Base-by-base conservation (phyloP, 2,329 filamentous ascomycete genomes). In the Zymoseptoria pseudotritici region DNA sequence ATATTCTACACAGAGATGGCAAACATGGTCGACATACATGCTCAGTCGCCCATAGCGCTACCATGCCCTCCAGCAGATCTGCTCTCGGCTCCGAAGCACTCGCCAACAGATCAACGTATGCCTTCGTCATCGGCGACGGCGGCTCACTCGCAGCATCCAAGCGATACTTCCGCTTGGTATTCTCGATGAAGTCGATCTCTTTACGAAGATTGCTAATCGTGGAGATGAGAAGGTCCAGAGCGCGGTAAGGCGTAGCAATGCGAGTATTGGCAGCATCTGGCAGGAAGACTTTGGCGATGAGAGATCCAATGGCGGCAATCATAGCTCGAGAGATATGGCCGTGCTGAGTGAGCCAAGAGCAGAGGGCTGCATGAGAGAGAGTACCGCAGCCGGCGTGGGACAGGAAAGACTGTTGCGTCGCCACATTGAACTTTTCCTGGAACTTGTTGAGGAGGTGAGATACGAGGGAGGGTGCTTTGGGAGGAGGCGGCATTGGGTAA, bases 1-100 rank as follows among this genome's bases (percentile, higher is more conserved):
- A n/a, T 6, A 46, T 13, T 13, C 2, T 5, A 17, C 6, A n/a
- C 13, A 17, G 21, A 31, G 8, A 51, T 21, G 2, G 24, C n/a
- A n/a, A 50, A 19, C 7, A 22, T 50, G 42, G 19, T 19, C 17
- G 21, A 70, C 76, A 53, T 73, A 79, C 78, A 64, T 80, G 83
- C 74, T 93, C 89, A 1, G 86, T 90, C n/a, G 84, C 85, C 85
- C 87, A 92, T 22, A 91, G 81, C n/a, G 89, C 80, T 2, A 90
- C 81, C 62, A 90, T 78, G 5, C 86, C 87, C 70, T 91, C 87
- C 2, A 91, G 74, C 68, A 89, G 70, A 1, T 74, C 79, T 2
- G 77, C 76, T 7, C 76, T 78, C 0, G 79, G 74, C 55, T 79
- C 78, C 11, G 82, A 78, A 3, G 79, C 80, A n/a, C 78, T 80